Evolutionary conservation across 768 basidiomycete species (phyloP), one percentile per base, ranked within the genome.

Genomic region (Pseudohyphozyma bogoriensis): DNA sequence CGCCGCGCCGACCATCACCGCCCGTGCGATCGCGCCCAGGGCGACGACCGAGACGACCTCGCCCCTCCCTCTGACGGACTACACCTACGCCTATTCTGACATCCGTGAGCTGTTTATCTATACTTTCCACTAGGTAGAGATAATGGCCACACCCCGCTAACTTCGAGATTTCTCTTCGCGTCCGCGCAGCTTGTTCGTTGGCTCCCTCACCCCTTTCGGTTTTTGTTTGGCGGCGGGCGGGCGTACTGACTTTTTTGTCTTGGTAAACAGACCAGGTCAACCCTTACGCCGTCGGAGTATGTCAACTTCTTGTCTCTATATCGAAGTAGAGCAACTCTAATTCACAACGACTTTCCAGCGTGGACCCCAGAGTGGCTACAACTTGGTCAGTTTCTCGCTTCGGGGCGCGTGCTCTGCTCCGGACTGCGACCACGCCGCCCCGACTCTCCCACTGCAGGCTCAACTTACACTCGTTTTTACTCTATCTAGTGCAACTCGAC

Each of bases 401-500:
- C 24, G 24, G 33, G 4, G 11, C 31, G 13, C 4, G 9, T 22
- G 49, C 13, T 32, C 29, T 13, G 33, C 20, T 18, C 16, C 20
- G 31, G 32, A 7, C 29, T 16, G 18, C 13, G 46, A 8, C 46
- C n/a, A 16, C 4, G 24, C 24, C 20, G 18, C 18, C 15, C 31
- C 16, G 20, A 31, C 42, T 20, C 42, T 24, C 42, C 22, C 28
- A 28, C 26, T 6, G 16, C 16, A 8, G 26, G 29, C 7, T 18
- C 11, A 22, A 16, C 46, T 31, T 2, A 31, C 29, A 29, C 20
- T 28, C 49, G 6, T 56, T 55, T 28, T 61, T 45, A 2, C 56
- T 53, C n/a, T 65, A 55, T 58, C 60, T 58, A 51, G n/a, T 66
- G 65, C 51, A 66, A 66, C 58, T 45, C 51, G 8, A 66, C 60